Evolutionary conservation across 192 early-diverging fungal genomes (phyloP), one percentile per base, ranked within the genome.

Genomic region (Kappamyces sp.): DNA sequence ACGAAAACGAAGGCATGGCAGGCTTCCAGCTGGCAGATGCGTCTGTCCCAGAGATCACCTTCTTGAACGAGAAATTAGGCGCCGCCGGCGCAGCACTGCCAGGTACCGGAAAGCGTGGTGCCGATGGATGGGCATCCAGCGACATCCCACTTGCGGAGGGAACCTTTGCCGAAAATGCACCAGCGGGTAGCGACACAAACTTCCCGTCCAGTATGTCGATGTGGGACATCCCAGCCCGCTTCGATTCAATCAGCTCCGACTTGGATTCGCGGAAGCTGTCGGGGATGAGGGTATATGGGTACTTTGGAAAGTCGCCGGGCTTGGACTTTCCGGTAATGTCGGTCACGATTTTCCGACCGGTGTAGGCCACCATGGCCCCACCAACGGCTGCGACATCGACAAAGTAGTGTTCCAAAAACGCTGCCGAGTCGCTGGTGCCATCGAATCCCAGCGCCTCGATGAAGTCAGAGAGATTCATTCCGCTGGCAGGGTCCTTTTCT

Each of bases 391-490:
- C 47, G 9, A 58, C 42, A 6, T 49, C 45, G 29, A 78, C 65
- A 6, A 58, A 64, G 48, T 71, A 73, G 45, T 76, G 64, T 2
- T 65, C 59, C 43, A 78, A 41, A 46, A 59, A 60, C 3, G 40
- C 42, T 1, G 22, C 47, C 0, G 72, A 73, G 43, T 87, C 77
- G 5, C 77, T 64, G 22, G 63, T 65, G 43, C 72, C 70, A 54
- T 89, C 84, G 54, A 83, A 83, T 31, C 86, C 84, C 9, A 86
- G 61, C 59, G 71, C 62, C 3, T 67, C 67, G 2, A 75, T 78
- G 49, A 89, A 59, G 49, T 75, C 67, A 7, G 57, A 53, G 5
- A 73, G 30, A 4, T 74, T 74, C 32, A 75, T 80, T 49, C 69
- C 63, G 33, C 62, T 73, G 49, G 68, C 69, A 11, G 51, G 43